Evolutionary conservation across 2,329 filamentous ascomycete genomes (phyloP).

Genomic region (Arthroderma sp.): DNA sequence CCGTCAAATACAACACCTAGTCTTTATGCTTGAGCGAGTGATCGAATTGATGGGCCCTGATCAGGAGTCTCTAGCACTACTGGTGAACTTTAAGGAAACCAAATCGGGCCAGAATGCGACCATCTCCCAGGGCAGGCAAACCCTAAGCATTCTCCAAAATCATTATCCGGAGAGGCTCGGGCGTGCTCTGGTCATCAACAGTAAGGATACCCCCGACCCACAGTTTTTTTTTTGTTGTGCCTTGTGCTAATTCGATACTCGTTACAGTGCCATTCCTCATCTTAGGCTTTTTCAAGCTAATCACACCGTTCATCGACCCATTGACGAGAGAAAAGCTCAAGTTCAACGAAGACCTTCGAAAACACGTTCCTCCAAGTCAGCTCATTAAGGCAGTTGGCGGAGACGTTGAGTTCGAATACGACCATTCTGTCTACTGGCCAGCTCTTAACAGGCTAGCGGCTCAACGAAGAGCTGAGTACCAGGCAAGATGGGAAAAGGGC

Average conservation of each 20-base stretch:
- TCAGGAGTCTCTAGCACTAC: slow-evolving; percentile 71
- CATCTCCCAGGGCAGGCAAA: slow-evolving; percentile 63
- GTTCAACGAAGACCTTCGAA: slow-evolving; percentile 83
- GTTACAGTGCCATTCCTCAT: slow-evolving; percentile 73
- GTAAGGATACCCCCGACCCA: slow-evolving; percentile 37
- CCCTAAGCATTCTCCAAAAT: slow-evolving; percentile 82
- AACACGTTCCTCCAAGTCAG: slow-evolving; percentile 69
- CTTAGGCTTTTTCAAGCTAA: slow-evolving; percentile 87
- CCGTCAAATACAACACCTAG: slow-evolving; percentile 81
- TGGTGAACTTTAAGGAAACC: slow-evolving; percentile 83
- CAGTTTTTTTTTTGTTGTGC: slow-evolving; percentile 1
- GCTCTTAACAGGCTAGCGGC: slow-evolving; percentile 60
- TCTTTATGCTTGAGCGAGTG: slow-evolving; percentile 87
- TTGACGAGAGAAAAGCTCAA: slow-evolving; percentile 88
- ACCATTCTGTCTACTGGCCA: slow-evolving; percentile 82
- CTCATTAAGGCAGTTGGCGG: slow-evolving; percentile 70
- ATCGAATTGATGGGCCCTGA: slow-evolving; percentile 77
- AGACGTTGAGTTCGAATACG: slow-evolving; percentile 77
- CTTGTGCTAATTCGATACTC: neutral
- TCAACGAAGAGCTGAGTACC: slow-evolving; percentile 49
- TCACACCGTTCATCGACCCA: slow-evolving; percentile 93
- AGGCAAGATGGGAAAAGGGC: slow-evolving; percentile 61
- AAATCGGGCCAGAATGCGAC: slow-evolving; percentile 64
- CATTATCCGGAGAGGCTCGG: slow-evolving; percentile 92
- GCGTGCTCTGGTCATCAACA: slow-evolving; percentile 75